Conservation (phyloP, 2,329 filamentous ascomycete genomes). For the Aspergillus fructus region DNA sequence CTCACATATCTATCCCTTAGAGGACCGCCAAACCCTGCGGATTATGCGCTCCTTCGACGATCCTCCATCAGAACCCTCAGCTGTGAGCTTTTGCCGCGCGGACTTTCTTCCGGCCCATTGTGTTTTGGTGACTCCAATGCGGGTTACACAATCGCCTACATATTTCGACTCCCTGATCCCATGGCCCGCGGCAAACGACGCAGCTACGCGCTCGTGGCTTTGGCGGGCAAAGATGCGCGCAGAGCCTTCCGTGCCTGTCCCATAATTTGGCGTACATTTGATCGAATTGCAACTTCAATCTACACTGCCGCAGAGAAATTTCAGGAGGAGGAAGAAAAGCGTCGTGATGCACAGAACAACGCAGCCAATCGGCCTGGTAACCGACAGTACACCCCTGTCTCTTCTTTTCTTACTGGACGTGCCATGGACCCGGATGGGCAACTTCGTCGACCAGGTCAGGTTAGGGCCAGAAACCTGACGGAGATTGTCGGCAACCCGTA, state of each 20-base stretch:
- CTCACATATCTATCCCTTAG: slow-evolving; percentile 59
- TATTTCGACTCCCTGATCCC: slow-evolving; percentile 59
- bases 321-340: slow-evolving; percentile 46
- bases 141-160: slow-evolving; percentile 60
- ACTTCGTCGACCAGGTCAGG: slow-evolving; percentile 52
- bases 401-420: slow-evolving; percentile 58
- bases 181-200: slow-evolving; percentile 57
- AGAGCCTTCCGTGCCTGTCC: slow-evolving; percentile 48
- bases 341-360: slow-evolving; percentile 39
- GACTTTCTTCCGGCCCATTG: slow-evolving; percentile 57
- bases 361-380: slow-evolving; percentile 25
- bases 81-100: slow-evolving; percentile 56
- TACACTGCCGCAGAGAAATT: slow-evolving; percentile 46
- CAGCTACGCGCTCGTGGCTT: slow-evolving; percentile 57
- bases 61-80: slow-evolving; percentile 60
- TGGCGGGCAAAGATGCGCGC: slow-evolving; percentile 54
- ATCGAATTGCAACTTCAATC: slow-evolving; percentile 54
- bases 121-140: slow-evolving; percentile 57
- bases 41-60: slow-evolving; percentile 56
- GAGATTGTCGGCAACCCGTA: slow-evolving; percentile 60
- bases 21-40: slow-evolving; percentile 53
- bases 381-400: slow-evolving; percentile 55
- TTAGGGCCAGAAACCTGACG: slow-evolving; percentile 56
- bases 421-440: slow-evolving; percentile 57
- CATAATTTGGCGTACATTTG: slow-evolving; percentile 54